These are phyloP conservation scores for Vitis rotundifolia DNA, from an alignment of 164 flowering plant genomes.

Conservation along the genomic window DNA sequence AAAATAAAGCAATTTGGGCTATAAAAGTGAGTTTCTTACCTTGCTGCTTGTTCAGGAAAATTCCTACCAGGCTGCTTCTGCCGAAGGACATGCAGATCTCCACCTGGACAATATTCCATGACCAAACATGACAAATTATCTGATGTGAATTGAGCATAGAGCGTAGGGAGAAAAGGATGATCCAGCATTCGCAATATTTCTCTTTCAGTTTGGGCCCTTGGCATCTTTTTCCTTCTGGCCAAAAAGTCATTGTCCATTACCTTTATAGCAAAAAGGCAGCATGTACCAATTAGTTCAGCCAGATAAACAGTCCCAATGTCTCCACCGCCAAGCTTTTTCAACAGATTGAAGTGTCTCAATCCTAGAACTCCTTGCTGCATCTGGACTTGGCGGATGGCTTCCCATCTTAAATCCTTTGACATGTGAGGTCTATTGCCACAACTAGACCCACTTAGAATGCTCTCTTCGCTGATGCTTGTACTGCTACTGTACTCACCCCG, in stretches of 20 bases:
- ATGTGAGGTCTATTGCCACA: conserved; percentile 60
- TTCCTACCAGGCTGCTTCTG: conserved; percentile 71
- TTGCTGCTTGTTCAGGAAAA: conserved; percentile 74
- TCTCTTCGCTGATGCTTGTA: conserved; percentile 63
- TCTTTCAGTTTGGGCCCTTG: conserved; percentile 81
- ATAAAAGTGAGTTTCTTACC: conserved; percentile 30
- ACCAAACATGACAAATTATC: conserved; percentile 76
- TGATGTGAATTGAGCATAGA: conserved; percentile 62
- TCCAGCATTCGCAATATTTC: conserved; percentile 75
- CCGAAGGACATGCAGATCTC: conserved; percentile 82
- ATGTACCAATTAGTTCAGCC: conserved; percentile 65
- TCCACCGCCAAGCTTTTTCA: conserved; percentile 78
- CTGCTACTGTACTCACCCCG: conserved; percentile 60
- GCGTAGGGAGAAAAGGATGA: conserved; percentile 87
- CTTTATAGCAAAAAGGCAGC: conserved; percentile 73
- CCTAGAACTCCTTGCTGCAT: conserved; percentile 46
- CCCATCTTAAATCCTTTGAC: conserved; percentile 66
- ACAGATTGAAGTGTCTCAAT: conserved; percentile 53
- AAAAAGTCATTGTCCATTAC: conserved; percentile 86
- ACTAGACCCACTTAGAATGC: conserved; percentile 52
- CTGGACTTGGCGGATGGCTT: conserved; percentile 41
- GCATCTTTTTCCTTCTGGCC: conserved; percentile 71
- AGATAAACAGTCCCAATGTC: conserved; percentile 90
- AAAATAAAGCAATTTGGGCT: not conserved
- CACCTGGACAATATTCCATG: conserved; percentile 91